Evolutionary conservation across 108 stramenopile species (phyloP), one percentile per base, ranked within the genome.

Genomic region (Aurantiochytrium sp.): DNA sequence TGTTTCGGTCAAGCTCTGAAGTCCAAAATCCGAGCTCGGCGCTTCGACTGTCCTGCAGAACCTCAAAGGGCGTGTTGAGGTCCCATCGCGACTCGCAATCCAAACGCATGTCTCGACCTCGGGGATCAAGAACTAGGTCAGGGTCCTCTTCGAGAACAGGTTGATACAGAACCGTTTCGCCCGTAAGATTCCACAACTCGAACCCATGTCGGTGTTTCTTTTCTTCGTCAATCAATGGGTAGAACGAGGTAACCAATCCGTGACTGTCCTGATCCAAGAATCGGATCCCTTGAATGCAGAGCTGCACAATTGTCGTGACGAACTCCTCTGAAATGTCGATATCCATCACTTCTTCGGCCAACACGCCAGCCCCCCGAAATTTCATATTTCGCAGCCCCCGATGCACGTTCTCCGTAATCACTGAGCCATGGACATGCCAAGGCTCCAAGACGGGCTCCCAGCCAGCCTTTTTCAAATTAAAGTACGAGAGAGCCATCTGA

Each of bases 391-490:
- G 49, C 49, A 23, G 51, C 12, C 73, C 51, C 10, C 45, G 73
- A 14, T 21, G 49, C 16, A n/a, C 45, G 3, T 83, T 53, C 0
- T 83, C 49, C 44, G 4, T 2, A 18, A 83, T 44, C 44, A 83
- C 51, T 6, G 73, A 21, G 43, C 49, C 73, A 28, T 53, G 44
- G 0, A 83, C 49, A 18, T 53, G 44, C 73, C 73, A 83, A 10
- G 73, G 73, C 73, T 83, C 73, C 6, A 83, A 18, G 0, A 83
- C 73, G n/a, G 73, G 73, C 73, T 83, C 49, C 73, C 73, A 83
- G 51, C 73, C 73, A 5, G 73, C 73, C 23, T 53, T 47, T 83
- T 83, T 47, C 49, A 53, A 18, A 23, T 83, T 53, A n/a, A 83
- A 83, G 51, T 45, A 83, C 16, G 73, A 47, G 5, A 83, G 21